phyloP scores from a whole-genome alignment of 306 rosid species.

The Vachellia pachyceras region DNA sequence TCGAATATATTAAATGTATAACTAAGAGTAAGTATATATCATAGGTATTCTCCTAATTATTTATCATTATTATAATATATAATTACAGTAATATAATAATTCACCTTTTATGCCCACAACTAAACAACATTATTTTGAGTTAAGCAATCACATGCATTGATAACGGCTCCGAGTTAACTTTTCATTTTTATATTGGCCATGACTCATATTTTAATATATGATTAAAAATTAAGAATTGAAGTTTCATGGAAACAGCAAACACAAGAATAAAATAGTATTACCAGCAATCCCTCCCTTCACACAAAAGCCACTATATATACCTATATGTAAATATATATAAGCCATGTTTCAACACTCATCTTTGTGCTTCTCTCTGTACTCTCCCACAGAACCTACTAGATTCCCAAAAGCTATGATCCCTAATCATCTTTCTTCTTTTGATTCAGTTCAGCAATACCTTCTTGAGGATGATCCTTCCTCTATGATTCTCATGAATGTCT shows the following conservation, averaged over 20 bases:
- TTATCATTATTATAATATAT: too few relatives aligned
- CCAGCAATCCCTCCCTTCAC: background rate
- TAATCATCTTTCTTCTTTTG: background rate
- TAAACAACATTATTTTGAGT: background rate
- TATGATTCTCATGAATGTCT: background rate
- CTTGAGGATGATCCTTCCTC: constrained; percentile 1
- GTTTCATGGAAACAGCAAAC: constrained; percentile 6
- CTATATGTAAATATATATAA: background rate
- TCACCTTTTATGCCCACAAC: background rate
- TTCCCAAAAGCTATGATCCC: background rate
- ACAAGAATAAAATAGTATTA: background rate
- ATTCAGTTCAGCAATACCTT: background rate
- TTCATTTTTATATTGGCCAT: background rate
- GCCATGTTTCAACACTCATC: background rate
- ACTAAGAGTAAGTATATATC: too few relatives aligned
- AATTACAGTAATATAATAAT: background rate
- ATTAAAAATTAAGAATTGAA: background rate
- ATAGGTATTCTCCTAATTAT: too few relatives aligned
- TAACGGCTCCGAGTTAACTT: background rate
- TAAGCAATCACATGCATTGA: constrained; percentile 2
- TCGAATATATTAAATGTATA: too few relatives aligned
- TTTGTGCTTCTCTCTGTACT: background rate
- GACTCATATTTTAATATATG: background rate
- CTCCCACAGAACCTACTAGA: background rate
- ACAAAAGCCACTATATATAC: background rate